Percentiles rank a stretch among this genome's conserved stretches.
These are phyloP conservation scores for Pichia sp. DNA, from an alignment of 1,139 yeast genomes.

Conservation along the genomic window DNA sequence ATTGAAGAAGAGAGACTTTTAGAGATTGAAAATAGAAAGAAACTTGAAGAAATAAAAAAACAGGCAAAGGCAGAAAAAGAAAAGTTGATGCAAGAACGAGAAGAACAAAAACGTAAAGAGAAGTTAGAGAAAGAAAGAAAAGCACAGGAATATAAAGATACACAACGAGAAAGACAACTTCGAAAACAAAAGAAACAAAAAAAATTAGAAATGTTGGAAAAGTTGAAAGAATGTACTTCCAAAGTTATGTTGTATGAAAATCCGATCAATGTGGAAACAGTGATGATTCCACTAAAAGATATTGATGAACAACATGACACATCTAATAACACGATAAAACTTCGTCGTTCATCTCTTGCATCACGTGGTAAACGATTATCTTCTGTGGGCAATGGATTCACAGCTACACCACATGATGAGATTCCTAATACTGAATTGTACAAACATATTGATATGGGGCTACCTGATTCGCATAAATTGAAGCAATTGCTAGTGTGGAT, in stretches of 20 bases:
- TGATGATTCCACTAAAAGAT: conserved; percentile 9
- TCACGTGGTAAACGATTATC: conserved; percentile 68
- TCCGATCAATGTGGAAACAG: conserved; percentile 3
- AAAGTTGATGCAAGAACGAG: conserved; percentile 1
- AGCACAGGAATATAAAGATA: neutral
- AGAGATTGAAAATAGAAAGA: conserved; percentile 1
- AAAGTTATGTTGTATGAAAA: neutral
- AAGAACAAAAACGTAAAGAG: neutral
- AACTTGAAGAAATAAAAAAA: neutral
- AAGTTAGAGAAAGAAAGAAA: neutral
- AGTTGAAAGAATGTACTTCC: conserved; percentile 8
- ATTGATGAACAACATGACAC: neutral
- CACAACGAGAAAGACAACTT: neutral
- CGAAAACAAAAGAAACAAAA: conserved; percentile 3
- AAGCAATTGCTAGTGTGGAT: conserved; percentile 69
- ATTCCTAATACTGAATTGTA: conserved; percentile 53
- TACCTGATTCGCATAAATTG: conserved; percentile 72
- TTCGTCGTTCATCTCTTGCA: conserved; percentile 44
- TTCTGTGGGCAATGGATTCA: conserved; percentile 69
- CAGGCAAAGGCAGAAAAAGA: conserved; percentile 4
- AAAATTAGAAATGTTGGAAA: conserved; percentile 5
- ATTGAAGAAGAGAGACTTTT: neutral
- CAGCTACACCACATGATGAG: conserved; percentile 62
- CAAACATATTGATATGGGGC: conserved; percentile 53
- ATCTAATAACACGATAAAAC: neutral